Base-by-base conservation (phyloP, 176 grass and related monocot genomes). In the Olyra latifolia region DNA sequence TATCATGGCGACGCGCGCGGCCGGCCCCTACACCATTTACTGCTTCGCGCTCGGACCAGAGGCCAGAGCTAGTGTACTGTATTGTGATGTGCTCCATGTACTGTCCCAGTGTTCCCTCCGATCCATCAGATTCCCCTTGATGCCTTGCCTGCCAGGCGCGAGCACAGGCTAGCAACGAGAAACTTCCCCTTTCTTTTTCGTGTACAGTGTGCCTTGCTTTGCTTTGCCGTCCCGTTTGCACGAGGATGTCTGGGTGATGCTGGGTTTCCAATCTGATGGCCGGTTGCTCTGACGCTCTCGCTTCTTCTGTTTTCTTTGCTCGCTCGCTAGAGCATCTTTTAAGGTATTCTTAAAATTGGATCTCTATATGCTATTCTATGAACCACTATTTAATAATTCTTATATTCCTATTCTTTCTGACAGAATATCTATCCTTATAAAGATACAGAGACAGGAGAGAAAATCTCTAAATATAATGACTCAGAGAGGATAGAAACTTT, bases 1-100 rank as follows among this genome's bases (percentile, higher is more conserved):
- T 55, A 35, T 42, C 71, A 57, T 66, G 62, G 38, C 49, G 16
- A 83, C 30, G 24, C 40, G 53, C 19, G 39, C 38, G 72, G 25
- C 50, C 50, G 50, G 62, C 47, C 72, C 81, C 82, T 77, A 76
- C 63, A 7, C 41, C 82, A 76, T 76, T 76, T 58, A 57, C 64
- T 52, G 7, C 22, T 14, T 14, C 13, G 20, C 9, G 8, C 9
- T 25, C 72, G n/a, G n/a, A n/a, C n/a, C n/a, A n/a, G n/a, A n/a
- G n/a, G n/a, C n/a, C n/a, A n/a, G n/a, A n/a, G n/a, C n/a, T n/a
- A n/a, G n/a, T n/a, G n/a, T n/a, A n/a, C n/a, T n/a, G n/a, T n/a
- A n/a, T n/a, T n/a, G n/a, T n/a, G n/a, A n/a, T n/a, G n/a, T n/a
- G n/a, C n/a, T n/a, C n/a, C n/a, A n/a, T n/a, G n/a, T n/a, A 35